Base-by-base conservation (phyloP, 2,329 filamentous ascomycete genomes). In the Periconia sp. region DNA sequence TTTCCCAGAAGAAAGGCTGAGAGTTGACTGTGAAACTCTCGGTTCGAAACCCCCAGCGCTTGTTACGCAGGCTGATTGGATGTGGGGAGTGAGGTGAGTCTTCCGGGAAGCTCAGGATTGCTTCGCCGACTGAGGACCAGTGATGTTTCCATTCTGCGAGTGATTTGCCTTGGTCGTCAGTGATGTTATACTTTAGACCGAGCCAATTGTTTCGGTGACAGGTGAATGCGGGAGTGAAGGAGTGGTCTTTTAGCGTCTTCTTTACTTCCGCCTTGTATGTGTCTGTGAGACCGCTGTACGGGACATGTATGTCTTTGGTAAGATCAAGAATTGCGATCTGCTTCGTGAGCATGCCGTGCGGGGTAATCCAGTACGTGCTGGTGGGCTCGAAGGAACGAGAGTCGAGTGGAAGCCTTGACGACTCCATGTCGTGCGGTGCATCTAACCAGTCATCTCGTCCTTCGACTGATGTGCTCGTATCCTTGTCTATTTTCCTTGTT, bases 61-160 rank as follows among this genome's bases (percentile, higher is more conserved):
- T 56, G 30, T 56, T 54, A 12, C 30, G 38, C 18, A 57, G 35
- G 3, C 26, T 43, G 15, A 61, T 50, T 3, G 46, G 23, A 29
- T 57, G 59, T 4, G 41, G 13, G 4, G 43, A 47, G 31, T 57
- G 44, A 13, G 32, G 8, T 8, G 47, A 56, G 42, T 45, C 40
- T 12, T 43, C 38, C 9, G 57, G 53, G 39, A 61, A 61, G 8
- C 51, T 52, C 11, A 61, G 40, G 3, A 39, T 36, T 10, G 56
- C 52, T 46, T 52, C 43, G 26, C 52, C 48, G 24, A 48, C 31
- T 1, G 57, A 57, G 1, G 38, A 26, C 48, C 50, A 56, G 13
- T 50, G 43, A 36, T 60, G 57, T 15, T 43, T 40, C 57, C 56
- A 61, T 2, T 56, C 35, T 9, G 56, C 59, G 8, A 63, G 12